A percentile compares a stretch with the other conserved stretches of the same genome.
Conservation (phyloP, 1,139 yeast genomes). For the Sugiyamaella neomexicana region DNA sequence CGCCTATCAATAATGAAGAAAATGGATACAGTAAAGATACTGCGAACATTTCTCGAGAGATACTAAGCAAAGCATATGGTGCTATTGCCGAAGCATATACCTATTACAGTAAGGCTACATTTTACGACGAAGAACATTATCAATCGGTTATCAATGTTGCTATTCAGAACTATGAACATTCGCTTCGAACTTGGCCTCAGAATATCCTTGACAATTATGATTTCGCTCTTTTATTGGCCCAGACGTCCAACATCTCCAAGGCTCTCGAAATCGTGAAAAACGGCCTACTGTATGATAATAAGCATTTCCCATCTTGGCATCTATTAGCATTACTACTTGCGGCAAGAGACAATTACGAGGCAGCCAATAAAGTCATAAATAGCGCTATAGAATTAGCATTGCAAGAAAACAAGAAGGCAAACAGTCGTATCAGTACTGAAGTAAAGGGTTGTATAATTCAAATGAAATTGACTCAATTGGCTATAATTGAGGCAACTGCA, state of each 20-base stretch:
- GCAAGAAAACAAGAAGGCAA: slow-evolving; percentile 13
- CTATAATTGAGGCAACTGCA: slow-evolving; percentile 62
- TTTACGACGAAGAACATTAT: slow-evolving; percentile 27
- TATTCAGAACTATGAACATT: slow-evolving; percentile 29
- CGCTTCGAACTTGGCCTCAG: slow-evolving; percentile 27
- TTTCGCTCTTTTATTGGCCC: slow-evolving; percentile 37
- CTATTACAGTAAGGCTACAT: slow-evolving; percentile 28
- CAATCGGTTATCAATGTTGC: slow-evolving; percentile 30
- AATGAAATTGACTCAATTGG: slow-evolving; percentile 72
- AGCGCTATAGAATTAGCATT: slow-evolving; percentile 40
- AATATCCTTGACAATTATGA: slow-evolving; percentile 30
- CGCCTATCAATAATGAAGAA: not conserved
- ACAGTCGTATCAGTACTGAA: slow-evolving; percentile 29
- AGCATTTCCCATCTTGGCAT: slow-evolving; percentile 52
- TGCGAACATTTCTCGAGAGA: slow-evolving; percentile 13
- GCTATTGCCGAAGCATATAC: slow-evolving; percentile 34
- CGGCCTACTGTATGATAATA: slow-evolving; percentile 44
- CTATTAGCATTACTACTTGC: slow-evolving; percentile 53
- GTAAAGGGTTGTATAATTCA: slow-evolving; percentile 62
- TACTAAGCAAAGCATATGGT: slow-evolving; percentile 28
- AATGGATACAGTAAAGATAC: not conserved
- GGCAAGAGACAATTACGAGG: slow-evolving; percentile 51
- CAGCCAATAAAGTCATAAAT: slow-evolving; percentile 47
- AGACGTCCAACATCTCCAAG: slow-evolving; percentile 28
- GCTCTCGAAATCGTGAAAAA: slow-evolving; percentile 40